Evolutionary conservation across 139 green algal species (phyloP).

Genomic region (Micromonas commoda): DNA sequence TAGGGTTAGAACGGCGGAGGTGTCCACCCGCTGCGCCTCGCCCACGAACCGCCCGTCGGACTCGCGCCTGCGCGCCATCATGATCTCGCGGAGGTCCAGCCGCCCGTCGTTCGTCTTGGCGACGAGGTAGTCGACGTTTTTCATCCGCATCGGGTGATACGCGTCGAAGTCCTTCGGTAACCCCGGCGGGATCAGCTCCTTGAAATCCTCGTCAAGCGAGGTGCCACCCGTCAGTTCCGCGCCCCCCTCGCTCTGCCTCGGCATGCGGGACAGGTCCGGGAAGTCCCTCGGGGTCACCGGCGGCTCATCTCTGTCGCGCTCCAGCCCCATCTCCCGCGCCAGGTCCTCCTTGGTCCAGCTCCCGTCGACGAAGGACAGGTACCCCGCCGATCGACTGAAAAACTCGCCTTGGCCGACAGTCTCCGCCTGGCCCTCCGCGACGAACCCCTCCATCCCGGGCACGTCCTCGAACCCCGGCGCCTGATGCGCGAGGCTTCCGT

Average conservation of each 20-base stretch:
- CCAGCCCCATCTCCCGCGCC: conserved; percentile 11
- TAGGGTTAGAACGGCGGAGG: not conserved
- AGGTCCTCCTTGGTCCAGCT: conserved; percentile 7
- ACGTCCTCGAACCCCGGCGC: not conserved
- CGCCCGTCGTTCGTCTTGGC: not conserved
- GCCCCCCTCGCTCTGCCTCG: not conserved
- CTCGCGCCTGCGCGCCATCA: not conserved
- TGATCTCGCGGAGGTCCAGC: not conserved
- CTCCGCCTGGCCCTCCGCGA: not conserved
- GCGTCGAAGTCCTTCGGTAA: not conserved
- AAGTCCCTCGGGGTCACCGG: conserved; percentile 5
- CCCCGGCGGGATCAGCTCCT: not conserved
- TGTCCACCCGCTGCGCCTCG: conserved; percentile 12
- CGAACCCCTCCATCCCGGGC: not conserved
- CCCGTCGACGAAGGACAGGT: conserved; percentile 19
- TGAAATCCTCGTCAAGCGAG: not conserved
- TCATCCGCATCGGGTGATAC: not conserved
- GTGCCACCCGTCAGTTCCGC: not conserved
- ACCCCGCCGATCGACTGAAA: conserved; percentile 6
- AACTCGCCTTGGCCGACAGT: not conserved
- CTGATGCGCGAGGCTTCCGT: not conserved
- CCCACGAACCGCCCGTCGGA: not conserved
- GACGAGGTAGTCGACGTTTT: conserved; percentile 9
- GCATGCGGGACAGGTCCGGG: not conserved
- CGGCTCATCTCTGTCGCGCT: not conserved